Conservation (phyloP, 129 eudicot genomes). For the Heracleum sosnowskyi region DNA sequence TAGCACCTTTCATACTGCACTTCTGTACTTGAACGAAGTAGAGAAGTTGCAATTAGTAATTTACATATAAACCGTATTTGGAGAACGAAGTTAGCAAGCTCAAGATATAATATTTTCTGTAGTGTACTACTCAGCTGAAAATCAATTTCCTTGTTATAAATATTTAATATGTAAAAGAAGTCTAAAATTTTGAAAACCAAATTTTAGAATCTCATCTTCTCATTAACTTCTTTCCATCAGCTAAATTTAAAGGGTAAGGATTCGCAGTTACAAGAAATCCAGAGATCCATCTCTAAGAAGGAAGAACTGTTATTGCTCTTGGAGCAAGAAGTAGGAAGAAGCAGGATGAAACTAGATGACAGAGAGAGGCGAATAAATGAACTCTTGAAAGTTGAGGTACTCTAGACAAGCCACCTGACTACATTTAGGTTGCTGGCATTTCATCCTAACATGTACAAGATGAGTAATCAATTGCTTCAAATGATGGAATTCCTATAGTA, state of each 20-base stretch:
- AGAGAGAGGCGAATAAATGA: conserved; percentile 42
- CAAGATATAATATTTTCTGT: neutral
- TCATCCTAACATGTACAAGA: neutral
- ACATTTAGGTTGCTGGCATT: neutral
- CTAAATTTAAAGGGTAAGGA: conserved; percentile 52
- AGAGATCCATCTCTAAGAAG: conserved; percentile 45
- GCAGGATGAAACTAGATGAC: conserved; percentile 50
- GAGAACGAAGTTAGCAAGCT: neutral
- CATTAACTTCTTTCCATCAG: neutral
- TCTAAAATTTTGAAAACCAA: neutral
- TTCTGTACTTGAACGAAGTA: neutral
- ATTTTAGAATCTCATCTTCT: neutral
- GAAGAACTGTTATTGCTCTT: conserved; percentile 37
- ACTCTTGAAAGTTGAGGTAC: conserved; percentile 41
- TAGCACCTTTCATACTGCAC: neutral
- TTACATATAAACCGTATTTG: neutral
- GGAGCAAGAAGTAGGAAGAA: conserved; percentile 67
- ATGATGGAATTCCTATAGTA: conserved; percentile 70
- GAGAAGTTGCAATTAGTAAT: no score
- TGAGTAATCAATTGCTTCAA: neutral
- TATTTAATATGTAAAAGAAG: neutral
- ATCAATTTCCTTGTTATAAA: no score
- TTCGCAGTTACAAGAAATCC: conserved; percentile 49
- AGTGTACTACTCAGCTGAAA: no score
- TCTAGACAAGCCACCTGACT: neutral